Evolutionary conservation across 495 filamentous ascomycete genomes (phyloP).

Genomic region (Trichoderma reesei): DNA sequence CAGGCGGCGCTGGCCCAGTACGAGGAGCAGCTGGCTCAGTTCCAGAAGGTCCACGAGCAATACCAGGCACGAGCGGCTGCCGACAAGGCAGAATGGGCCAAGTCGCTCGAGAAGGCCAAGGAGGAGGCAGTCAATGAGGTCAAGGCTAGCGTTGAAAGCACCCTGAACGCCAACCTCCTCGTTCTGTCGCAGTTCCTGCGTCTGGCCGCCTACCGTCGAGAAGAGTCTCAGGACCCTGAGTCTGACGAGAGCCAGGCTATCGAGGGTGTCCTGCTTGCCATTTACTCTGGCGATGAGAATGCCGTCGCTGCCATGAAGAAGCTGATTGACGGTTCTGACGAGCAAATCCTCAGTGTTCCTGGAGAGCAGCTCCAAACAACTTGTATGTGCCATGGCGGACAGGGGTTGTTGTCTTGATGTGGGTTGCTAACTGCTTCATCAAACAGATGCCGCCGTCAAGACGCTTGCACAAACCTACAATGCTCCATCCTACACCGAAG

Average conservation of each 20-base stretch:
- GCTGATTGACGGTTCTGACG: constrained; percentile 70
- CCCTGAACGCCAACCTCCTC: constrained; percentile 48
- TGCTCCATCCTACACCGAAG: constrained; percentile 18
- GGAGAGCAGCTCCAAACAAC: constrained; percentile 56
- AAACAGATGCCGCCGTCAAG: constrained; percentile 28
- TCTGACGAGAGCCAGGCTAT: constrained; percentile 72
- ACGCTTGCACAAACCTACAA: constrained; percentile 13
- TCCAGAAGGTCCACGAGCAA: constrained; percentile 72
- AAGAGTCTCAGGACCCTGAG: constrained; percentile 50
- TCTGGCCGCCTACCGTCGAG: constrained; percentile 62
- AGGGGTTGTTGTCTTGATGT: neutral
- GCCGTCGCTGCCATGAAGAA: constrained; percentile 78
- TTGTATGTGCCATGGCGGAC: constrained; percentile 49
- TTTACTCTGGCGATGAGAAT: constrained; percentile 77
- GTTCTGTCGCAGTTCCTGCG: constrained; percentile 70
- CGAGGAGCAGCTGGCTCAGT: constrained; percentile 74
- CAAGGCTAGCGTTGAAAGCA: constrained; percentile 21
- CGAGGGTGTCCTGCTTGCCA: constrained; percentile 77
- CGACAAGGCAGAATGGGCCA: constrained; percentile 65
- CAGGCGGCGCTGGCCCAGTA: constrained; percentile 63
- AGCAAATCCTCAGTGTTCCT: constrained; percentile 55
- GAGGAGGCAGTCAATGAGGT: constrained; percentile 49
- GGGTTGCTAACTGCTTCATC: constrained; percentile 10
- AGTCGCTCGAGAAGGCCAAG: constrained; percentile 58
- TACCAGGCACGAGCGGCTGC: constrained; percentile 56